Evolutionary conservation across 2,329 filamentous ascomycete genomes (phyloP).

Genomic region (Pseudogymnoascus sp.): DNA sequence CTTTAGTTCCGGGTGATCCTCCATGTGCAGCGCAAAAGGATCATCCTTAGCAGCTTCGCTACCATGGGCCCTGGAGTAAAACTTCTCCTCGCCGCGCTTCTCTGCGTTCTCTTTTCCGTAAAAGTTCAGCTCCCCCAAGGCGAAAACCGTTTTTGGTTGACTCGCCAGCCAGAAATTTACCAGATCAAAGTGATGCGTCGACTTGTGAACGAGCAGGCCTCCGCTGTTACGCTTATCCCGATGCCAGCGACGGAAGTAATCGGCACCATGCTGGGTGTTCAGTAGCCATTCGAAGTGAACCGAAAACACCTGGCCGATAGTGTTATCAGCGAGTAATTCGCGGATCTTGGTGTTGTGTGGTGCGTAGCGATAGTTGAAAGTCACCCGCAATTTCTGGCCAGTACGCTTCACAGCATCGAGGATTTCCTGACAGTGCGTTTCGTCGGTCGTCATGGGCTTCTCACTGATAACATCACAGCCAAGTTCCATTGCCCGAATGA

Average conservation of each 20-base stretch:
- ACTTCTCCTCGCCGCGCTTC: conserved; percentile 42
- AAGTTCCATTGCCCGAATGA: conserved; percentile 51
- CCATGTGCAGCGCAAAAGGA: conserved; percentile 53
- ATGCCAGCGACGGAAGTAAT: conserved; percentile 60
- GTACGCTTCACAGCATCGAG: conserved; percentile 48
- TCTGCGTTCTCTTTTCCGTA: conserved; percentile 58
- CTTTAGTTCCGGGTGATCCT: conserved; percentile 46
- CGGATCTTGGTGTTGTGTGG: conserved; percentile 58
- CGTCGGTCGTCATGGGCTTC: conserved; percentile 60
- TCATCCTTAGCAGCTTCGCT: conserved; percentile 46
- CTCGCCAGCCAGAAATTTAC: conserved; percentile 57
- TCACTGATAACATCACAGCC: conserved; percentile 57
- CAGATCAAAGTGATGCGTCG: conserved; percentile 58
- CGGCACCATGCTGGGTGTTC: conserved; percentile 54
- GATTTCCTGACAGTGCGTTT: conserved; percentile 46
- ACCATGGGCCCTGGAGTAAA: conserved; percentile 45
- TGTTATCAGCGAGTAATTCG: conserved; percentile 46
- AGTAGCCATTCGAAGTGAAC: conserved; percentile 61
- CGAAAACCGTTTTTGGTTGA: conserved; percentile 49
- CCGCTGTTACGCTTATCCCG: conserved; percentile 54
- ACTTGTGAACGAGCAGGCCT: conserved; percentile 55
- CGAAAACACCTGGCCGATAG: conserved; percentile 49
- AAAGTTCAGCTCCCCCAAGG: conserved; percentile 52
- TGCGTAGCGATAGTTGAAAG: conserved; percentile 60
- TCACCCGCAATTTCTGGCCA: conserved; percentile 45